Base-by-base conservation (phyloP, 2,329 filamentous ascomycete species). In the Stagonosporopsis vannaccii region DNA sequence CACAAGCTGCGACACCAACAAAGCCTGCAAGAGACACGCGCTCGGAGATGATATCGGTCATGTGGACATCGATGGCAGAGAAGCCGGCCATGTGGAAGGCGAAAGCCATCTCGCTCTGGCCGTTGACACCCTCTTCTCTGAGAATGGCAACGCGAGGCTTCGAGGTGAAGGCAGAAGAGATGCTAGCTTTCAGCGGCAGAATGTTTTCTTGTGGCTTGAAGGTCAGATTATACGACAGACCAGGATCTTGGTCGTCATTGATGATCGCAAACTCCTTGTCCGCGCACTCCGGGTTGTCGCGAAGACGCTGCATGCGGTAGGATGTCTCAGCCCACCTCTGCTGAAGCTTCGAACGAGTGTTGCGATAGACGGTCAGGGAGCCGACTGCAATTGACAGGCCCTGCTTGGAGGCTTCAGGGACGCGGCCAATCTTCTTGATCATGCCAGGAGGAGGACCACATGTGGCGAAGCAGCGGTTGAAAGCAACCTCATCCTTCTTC, bases 31-130 rank as follows among this genome's bases (percentile, higher is more conserved):
- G 87, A 0, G 91, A 92, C 59, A 91, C 87, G 15, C 90, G 89
- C 11, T 86, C 87, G 22, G 91, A 87, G 52, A 98, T 88, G 44
- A 90, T 83, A 68, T 98, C 94, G 3, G 90, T 95, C 95, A 99
- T 98, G 82, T 97, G 94, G 1, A 98, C 89, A 71, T 99, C 94
- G 42, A 98, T 86, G 13, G 93, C 87, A 45, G 92, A 89, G 79
- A 98, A 98, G 33, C 94, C 94, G 39, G 95, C 94, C 32, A 88
- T 87, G 63, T 90, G 88, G 83, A 98, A 98, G 44, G 93, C 92
- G 71, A 96, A 98, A 1, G 95, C 95, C 91, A 99, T 96, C 77
- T 99, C 95, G n/a, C 92, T 88, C 69, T 97, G 87, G 37, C 93
- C 91, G 78, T 99, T 98, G 65, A 97, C 91, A 74, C 95, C 95